Conservation (phyloP, 169 alveolate genomes). For the Eimeria acervulina region DNA sequence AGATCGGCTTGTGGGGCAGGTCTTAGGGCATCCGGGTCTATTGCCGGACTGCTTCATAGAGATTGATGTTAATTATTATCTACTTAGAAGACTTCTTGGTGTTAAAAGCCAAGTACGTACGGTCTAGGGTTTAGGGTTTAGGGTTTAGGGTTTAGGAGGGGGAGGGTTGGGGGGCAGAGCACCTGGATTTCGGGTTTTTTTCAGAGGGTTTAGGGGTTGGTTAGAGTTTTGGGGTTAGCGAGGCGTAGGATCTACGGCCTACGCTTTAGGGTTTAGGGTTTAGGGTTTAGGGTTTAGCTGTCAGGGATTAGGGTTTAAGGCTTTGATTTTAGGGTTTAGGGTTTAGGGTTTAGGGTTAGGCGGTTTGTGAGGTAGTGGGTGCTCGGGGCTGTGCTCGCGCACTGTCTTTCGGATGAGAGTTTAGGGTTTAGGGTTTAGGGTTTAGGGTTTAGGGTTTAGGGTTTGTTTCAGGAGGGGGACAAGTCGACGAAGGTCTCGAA, state of each 20-base stretch:
- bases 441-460: background rate
- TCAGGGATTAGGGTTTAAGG: background rate
- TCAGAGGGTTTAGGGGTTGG: conserved; percentile 26
- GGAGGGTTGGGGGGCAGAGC: background rate
- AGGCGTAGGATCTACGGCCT: background rate
- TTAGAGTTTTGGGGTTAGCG: background rate
- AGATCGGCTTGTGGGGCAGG: conserved; percentile 98
- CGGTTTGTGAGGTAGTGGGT: background rate
- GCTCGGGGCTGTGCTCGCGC: too few relatives aligned
- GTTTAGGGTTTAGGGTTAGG: conserved; percentile 5
- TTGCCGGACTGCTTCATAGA: conserved; percentile 97
- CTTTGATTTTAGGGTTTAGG: conserved; percentile 33
- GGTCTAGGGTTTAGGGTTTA: background rate
- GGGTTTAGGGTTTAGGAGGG: background rate
- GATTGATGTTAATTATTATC: conserved; percentile 91
- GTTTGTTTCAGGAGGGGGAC: conserved; percentile 88
- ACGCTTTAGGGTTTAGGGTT: conserved; percentile 12
- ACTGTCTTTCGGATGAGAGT: too few relatives aligned
- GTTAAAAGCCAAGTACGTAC: conserved; percentile 78
- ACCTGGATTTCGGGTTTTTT: too few relatives aligned
- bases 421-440: background rate
- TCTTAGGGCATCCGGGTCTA: conserved; percentile 97
- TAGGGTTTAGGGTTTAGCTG: background rate
- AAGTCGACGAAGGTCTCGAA: conserved; percentile 97
- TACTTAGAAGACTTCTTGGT: conserved; percentile 87